Conservation (phyloP, 805 yeast species). For the Yamadazyma endophytica region DNA sequence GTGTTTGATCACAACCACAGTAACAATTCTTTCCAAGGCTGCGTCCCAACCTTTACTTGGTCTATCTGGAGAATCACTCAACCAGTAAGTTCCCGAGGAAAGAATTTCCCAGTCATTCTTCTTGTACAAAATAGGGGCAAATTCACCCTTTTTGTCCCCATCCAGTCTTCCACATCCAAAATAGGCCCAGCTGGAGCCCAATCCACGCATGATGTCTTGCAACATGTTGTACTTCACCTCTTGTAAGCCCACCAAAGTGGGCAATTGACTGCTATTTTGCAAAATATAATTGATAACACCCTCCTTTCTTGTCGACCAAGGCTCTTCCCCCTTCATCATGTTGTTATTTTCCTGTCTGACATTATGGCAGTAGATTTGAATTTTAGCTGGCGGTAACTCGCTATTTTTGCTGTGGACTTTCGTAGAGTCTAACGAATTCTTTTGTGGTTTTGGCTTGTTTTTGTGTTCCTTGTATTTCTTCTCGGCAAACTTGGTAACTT, state of each 20-base stretch:
- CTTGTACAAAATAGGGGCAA: slow-evolving; percentile 23
- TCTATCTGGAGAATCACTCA: slow-evolving; percentile 42
- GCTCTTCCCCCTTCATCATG: slow-evolving; percentile 33
- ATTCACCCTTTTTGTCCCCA: slow-evolving; percentile 25
- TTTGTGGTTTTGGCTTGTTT: too few relatives aligned
- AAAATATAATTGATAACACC: slow-evolving; percentile 36
- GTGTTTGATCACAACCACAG: slow-evolving; percentile 26
- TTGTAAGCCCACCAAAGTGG: slow-evolving; percentile 39
- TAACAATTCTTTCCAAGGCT: slow-evolving; percentile 35
- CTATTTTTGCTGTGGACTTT: slow-evolving; percentile 6
- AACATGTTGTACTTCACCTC: slow-evolving; percentile 35
- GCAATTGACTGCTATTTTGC: slow-evolving; percentile 14
- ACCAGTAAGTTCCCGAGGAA: slow-evolving; percentile 25
- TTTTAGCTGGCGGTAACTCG: slow-evolving; percentile 10
- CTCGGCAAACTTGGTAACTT: too few relatives aligned
- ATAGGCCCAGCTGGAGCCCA: slow-evolving; percentile 21
- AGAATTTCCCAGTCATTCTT: slow-evolving; percentile 19
- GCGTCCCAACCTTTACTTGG: slow-evolving; percentile 44
- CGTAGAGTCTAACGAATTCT: too few relatives aligned
- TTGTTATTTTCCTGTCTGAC: slow-evolving; percentile 37
- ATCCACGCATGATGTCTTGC: slow-evolving; percentile 22
- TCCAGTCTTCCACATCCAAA: slow-evolving; percentile 30
- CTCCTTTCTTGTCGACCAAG: slow-evolving; percentile 41
- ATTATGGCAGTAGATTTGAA: slow-evolving; percentile 38
- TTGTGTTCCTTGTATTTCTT: too few relatives aligned